phyloP scores from a whole-genome alignment of 495 filamentous ascomycete genomes.

The Aspergillus panamensis region DNA sequence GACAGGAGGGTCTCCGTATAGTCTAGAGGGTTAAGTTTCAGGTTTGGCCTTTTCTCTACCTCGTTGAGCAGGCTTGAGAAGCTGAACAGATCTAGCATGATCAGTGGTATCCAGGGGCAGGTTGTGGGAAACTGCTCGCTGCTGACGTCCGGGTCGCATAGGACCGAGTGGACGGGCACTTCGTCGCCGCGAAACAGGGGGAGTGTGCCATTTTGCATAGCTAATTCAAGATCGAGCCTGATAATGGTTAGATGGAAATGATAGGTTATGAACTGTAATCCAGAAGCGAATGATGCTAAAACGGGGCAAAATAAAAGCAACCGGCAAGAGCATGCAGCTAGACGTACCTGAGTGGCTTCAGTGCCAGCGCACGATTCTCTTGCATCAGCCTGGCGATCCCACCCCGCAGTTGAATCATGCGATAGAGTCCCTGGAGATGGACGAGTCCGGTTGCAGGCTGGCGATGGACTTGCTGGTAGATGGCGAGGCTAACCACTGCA shows the following conservation, averaged over 20 bases:
- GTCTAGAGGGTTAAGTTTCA: conserved; percentile 5
- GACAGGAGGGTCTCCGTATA: conserved; percentile 11
- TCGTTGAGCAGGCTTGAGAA: conserved; percentile 10
- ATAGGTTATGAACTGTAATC: background rate
- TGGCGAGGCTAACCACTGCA: conserved; percentile 20
- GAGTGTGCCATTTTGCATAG: conserved; percentile 7
- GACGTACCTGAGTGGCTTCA: conserved; percentile 14
- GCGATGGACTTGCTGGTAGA: conserved; percentile 25
- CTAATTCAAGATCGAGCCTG: conserved; percentile 11
- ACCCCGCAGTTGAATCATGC: conserved; percentile 24
- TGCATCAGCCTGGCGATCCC: conserved; percentile 22
- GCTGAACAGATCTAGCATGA: conserved; percentile 10
- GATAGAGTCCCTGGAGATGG: conserved; percentile 25
- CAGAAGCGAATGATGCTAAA: background rate
- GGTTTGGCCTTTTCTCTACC: background rate
- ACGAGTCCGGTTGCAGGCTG: conserved; percentile 21
- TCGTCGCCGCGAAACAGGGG: conserved; percentile 6
- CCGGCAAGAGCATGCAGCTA: background rate
- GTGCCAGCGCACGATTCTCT: conserved; percentile 9
- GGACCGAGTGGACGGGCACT: conserved; percentile 6
- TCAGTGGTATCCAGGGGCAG: conserved; percentile 6
- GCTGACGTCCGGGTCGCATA: conserved; percentile 3
- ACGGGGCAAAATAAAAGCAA: background rate
- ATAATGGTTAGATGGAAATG: conserved; percentile 8
- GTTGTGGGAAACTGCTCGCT: conserved; percentile 1